phyloP scores from a whole-genome alignment of 371 early-diverging fungal genomes.

The Mucor ambiguus region DNA sequence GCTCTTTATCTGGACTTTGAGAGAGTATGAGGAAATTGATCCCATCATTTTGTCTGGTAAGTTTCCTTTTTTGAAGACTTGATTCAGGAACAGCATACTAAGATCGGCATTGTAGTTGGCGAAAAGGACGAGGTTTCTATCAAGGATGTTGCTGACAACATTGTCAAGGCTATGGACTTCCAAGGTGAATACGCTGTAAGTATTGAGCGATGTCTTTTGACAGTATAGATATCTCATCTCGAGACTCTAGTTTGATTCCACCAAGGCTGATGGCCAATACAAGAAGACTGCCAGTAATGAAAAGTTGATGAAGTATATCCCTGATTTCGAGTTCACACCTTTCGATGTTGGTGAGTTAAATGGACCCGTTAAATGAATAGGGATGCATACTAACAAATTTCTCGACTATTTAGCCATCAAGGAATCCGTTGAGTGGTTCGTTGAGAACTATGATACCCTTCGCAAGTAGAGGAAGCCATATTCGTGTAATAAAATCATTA shows the following conservation, averaged over 20 bases:
- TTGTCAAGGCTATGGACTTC: slow-evolving; percentile 74
- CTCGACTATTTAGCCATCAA: slow-evolving; percentile 59
- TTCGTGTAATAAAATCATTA: not conserved
- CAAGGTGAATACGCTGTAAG: slow-evolving; percentile 60
- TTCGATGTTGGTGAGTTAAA: slow-evolving; percentile 66
- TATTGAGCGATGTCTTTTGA: not conserved
- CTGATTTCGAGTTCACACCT: slow-evolving; percentile 83
- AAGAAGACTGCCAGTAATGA: slow-evolving; percentile 87
- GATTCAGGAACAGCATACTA: not conserved
- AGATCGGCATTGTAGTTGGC: slow-evolving; percentile 50
- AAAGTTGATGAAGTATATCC: slow-evolving; percentile 75
- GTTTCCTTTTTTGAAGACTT: too few species aligned
- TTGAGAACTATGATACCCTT: slow-evolving; percentile 68
- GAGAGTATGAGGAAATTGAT: slow-evolving; percentile 80
- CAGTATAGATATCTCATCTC: not conserved
- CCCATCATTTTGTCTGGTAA: slow-evolving; percentile 86
- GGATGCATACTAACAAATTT: not conserved
- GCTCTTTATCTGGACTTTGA: slow-evolving; percentile 82
- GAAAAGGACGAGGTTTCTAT: slow-evolving; percentile 85
- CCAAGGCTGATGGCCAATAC: slow-evolving; percentile 83
- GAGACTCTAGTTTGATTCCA: slow-evolving; percentile 65
- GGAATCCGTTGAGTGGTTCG: slow-evolving; percentile 82
- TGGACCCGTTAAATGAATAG: not conserved
- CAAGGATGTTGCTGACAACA: slow-evolving; percentile 78
- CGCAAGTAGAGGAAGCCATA: slow-evolving; percentile 49